Evolutionary conservation across 202 grass and related monocot genomes (phyloP).

Genomic region (Setaria italica): DNA sequence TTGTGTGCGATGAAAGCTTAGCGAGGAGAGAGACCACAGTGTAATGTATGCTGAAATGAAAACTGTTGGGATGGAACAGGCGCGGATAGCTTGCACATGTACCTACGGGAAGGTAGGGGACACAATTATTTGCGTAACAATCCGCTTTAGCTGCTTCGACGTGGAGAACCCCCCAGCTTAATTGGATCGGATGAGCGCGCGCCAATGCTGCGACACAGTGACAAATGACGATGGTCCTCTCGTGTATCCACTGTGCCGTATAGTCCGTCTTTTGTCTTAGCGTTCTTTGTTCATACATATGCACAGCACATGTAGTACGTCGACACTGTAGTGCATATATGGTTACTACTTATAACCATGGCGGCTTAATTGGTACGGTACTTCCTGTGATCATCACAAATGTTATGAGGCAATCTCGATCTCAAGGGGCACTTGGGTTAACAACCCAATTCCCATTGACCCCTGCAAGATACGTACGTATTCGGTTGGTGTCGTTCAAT

Average conservation of each 20-base stretch:
- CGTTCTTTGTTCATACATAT: slow-evolving; percentile 34
- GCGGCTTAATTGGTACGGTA: no score
- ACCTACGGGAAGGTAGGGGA: slow-evolving; percentile 37
- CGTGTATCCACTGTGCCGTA: slow-evolving; percentile 24
- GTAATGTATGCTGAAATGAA: background rate
- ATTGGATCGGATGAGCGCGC: background rate
- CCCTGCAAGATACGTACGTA: no score
- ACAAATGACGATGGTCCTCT: background rate
- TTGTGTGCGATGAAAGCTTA: background rate
- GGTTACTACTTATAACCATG: background rate
- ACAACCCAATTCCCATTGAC: no score
- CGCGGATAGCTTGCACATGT: slow-evolving; percentile 40
- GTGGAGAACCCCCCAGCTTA: slow-evolving; percentile 16
- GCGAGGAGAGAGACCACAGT: background rate
- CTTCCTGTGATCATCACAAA: no score
- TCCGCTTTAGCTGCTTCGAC: slow-evolving; percentile 35
- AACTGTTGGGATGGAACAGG: slow-evolving; percentile 37
- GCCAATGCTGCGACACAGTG: background rate
- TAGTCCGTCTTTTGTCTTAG: slow-evolving; percentile 29
- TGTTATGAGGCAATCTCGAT: no score
- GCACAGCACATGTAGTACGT: slow-evolving; percentile 7
- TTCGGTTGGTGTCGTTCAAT: no score
- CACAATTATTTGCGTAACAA: slow-evolving; percentile 44
- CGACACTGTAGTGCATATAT: background rate
- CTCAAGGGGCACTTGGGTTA: no score